Percentiles rank a stretch among this genome's conserved stretches.
These are phyloP conservation scores for Cryptococcus depauperatus DNA, from an alignment of 1,284 basidiomycete species.

Conservation along the genomic window DNA sequence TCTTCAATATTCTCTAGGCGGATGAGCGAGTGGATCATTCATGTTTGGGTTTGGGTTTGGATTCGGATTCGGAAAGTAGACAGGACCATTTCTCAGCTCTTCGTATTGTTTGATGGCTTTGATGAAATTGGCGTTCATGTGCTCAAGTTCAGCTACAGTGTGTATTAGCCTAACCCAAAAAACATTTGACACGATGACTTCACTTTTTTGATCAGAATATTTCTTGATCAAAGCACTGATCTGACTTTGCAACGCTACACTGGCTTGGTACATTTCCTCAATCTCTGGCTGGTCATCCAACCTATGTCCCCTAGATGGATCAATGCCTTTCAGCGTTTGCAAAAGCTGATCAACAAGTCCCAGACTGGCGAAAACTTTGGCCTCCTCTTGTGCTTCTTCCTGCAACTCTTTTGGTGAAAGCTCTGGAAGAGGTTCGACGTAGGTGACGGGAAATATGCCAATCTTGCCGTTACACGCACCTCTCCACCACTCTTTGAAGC, in stretches of 20 bases:
- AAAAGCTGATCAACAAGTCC: constrained; percentile 82
- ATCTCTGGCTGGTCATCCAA: constrained; percentile 92
- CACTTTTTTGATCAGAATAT: constrained; percentile 83
- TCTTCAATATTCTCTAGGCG: no score
- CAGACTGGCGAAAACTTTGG: constrained; percentile 54
- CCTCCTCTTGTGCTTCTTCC: constrained; percentile 80
- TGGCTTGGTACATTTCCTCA: constrained; percentile 84
- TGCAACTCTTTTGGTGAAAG: constrained; percentile 70
- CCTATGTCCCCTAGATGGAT: constrained; percentile 66
- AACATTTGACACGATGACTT: constrained; percentile 41
- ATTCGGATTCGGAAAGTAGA: no score
- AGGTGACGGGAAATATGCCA: constrained; percentile 97
- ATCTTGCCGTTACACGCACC: constrained; percentile 86
- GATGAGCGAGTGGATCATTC: no score
- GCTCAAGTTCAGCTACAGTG: constrained; percentile 42
- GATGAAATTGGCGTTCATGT: constrained; percentile 45
- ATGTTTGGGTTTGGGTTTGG: no score
- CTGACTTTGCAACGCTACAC: constrained; percentile 82
- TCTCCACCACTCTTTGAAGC: constrained; percentile 97
- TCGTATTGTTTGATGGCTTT: constrained; percentile 44
- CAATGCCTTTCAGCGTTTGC: constrained; percentile 66
- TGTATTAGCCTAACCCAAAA: constrained; percentile 4
- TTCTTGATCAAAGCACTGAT: constrained; percentile 96
- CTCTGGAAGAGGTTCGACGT: constrained; percentile 87
- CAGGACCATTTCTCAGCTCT: constrained; percentile 32